Evolutionary conservation across 2,329 filamentous ascomycete species (phyloP).

Genomic region (Ambrosiella beaveri): DNA sequence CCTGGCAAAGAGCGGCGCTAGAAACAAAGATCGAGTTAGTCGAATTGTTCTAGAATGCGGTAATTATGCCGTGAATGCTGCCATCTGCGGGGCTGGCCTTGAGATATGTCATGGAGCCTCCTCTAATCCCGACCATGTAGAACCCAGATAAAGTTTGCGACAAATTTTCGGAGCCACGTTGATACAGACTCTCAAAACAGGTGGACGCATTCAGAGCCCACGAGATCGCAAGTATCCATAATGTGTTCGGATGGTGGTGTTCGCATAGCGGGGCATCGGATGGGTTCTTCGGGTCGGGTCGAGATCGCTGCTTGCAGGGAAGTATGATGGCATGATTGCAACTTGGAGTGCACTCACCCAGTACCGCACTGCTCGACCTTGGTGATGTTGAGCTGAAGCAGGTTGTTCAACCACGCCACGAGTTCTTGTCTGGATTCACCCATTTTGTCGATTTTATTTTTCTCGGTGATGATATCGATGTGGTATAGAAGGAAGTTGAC

Average conservation of each 20-base stretch:
- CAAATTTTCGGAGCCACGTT: neutral
- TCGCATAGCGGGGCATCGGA: neutral
- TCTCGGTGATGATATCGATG: slow-evolving; percentile 6
- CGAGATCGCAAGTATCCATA: neutral
- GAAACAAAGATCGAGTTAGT: slow-evolving; percentile 13
- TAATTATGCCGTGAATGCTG: neutral
- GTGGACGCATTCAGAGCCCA: neutral
- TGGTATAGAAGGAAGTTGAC: neutral
- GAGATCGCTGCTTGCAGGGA: slow-evolving; percentile 6
- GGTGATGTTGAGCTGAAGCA: slow-evolving; percentile 92
- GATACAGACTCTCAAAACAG: neutral
- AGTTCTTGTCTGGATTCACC: slow-evolving; percentile 77
- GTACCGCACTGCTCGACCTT: slow-evolving; percentile 99
- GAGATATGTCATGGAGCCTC: neutral
- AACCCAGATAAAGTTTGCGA: neutral
- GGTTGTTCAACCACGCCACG: slow-evolving; percentile 89
- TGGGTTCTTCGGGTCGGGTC: neutral
- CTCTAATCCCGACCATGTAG: neutral
- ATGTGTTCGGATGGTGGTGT: neutral
- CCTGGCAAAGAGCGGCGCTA: slow-evolving; percentile 88
- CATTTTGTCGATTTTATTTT: slow-evolving; percentile 27
- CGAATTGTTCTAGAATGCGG: neutral
- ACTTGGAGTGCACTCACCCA: slow-evolving; percentile 44
- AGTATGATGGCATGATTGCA: slow-evolving; percentile 3
- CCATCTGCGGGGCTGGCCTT: neutral